Evolutionary conservation across 805 yeast species (phyloP).

Genomic region (Ogataea sp.): DNA sequence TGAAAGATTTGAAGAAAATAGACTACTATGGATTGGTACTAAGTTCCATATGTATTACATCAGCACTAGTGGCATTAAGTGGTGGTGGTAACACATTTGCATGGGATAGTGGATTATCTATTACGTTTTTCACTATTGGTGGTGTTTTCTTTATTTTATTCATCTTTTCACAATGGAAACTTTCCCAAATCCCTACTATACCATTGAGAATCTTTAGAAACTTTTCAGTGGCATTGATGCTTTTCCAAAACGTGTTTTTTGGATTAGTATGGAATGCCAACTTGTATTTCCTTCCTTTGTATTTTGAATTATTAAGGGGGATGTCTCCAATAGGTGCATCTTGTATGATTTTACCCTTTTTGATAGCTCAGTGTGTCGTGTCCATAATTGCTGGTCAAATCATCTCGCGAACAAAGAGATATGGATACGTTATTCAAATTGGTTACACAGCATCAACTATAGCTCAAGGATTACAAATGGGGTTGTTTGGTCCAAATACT

Average conservation of each 20-base stretch:
- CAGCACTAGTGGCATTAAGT: slow-evolving; percentile 44
- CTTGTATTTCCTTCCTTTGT: slow-evolving; percentile 40
- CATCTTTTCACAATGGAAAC: slow-evolving; percentile 39
- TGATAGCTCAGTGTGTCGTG: slow-evolving; percentile 31
- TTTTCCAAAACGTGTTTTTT: slow-evolving; percentile 34
- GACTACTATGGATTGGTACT: slow-evolving; percentile 47
- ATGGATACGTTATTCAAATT: slow-evolving; percentile 28
- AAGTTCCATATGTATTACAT: slow-evolving; percentile 37
- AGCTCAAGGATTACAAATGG: slow-evolving; percentile 31
- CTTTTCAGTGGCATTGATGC: slow-evolving; percentile 26
- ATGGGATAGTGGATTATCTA: slow-evolving; percentile 44
- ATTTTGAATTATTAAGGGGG: slow-evolving; percentile 38
- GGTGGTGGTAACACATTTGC: slow-evolving; percentile 56
- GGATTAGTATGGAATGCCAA: slow-evolving; percentile 42
- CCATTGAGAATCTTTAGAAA: slow-evolving; percentile 38
- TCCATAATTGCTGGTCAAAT: slow-evolving; percentile 38
- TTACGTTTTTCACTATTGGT: slow-evolving; percentile 35
- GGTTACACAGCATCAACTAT: slow-evolving; percentile 35
- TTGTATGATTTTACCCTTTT: slow-evolving; percentile 34
- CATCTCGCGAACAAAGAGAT: slow-evolving; percentile 35
- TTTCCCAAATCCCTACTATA: slow-evolving; percentile 44
- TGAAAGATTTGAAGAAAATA: slow-evolving; percentile 34
- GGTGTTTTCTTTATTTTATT: slow-evolving; percentile 33
- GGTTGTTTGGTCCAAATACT: slow-evolving; percentile 21
- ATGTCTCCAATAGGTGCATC: slow-evolving; percentile 31